Conservation (phyloP, 441 rosid genomes). For the Omphalea diandra region DNA sequence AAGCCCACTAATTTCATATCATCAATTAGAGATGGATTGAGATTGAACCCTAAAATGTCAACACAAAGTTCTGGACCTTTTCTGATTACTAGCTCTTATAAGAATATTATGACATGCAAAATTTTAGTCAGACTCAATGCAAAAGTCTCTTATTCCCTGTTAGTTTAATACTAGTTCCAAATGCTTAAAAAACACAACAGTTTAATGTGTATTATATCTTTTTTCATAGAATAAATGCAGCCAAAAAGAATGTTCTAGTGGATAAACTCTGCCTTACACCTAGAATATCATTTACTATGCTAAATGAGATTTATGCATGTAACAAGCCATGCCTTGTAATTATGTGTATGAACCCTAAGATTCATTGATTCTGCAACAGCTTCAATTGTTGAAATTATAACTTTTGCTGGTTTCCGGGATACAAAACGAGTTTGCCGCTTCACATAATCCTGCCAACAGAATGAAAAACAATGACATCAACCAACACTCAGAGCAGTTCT, state of each 20-base stretch:
- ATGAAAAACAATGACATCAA: slow-evolving; percentile 11
- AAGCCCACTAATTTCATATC: background rate
- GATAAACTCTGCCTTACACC: background rate
- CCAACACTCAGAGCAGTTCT: background rate
- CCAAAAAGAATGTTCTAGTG: background rate
- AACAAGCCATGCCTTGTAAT: slow-evolving; percentile 57
- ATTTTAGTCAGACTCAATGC: background rate
- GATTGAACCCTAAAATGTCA: background rate
- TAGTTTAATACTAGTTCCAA: background rate
- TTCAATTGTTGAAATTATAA: slow-evolving; percentile 62
- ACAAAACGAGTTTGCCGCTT: slow-evolving; percentile 91
- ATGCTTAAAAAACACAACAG: background rate
- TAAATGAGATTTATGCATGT: background rate
- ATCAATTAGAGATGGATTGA: background rate
- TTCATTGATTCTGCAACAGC: slow-evolving; percentile 65
- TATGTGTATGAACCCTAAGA: slow-evolving; percentile 62
- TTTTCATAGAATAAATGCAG: background rate
- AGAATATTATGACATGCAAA: background rate
- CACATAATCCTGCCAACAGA: slow-evolving; percentile 58
- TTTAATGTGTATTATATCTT: background rate
- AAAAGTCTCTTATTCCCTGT: background rate
- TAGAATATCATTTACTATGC: background rate
- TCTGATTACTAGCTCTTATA: background rate
- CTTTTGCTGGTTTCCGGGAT: slow-evolving; percentile 65
- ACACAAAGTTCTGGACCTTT: background rate